These are phyloP conservation scores for Calophaca sinica DNA, from an alignment of 306 rosid species.

Conservation along the genomic window DNA sequence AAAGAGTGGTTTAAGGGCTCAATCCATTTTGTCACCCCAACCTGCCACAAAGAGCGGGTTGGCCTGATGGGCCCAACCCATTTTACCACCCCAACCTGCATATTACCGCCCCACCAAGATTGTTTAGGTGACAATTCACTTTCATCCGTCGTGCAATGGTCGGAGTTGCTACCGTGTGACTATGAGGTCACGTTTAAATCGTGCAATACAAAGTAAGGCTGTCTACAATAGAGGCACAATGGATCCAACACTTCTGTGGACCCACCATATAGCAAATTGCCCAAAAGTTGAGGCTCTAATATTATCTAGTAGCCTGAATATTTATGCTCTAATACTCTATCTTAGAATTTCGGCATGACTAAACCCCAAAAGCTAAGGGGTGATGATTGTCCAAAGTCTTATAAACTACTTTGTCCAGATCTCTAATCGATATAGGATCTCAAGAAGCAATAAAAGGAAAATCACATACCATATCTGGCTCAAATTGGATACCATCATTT, in stretches of 20 bases:
- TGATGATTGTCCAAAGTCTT: neutral
- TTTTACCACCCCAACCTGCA: neutral
- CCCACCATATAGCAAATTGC: neutral
- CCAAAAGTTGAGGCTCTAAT: neutral
- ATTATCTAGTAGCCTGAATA: neutral
- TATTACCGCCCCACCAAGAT: neutral
- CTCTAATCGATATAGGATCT: neutral
- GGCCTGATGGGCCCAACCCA: too few species aligned
- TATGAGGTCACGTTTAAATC: neutral
- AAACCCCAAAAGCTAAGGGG: neutral
- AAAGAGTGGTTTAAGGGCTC: too few species aligned
- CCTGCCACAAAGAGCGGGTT: too few species aligned
- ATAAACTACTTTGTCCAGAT: neutral
- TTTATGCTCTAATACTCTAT: neutral
- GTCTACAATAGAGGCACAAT: neutral
- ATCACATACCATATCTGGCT: conserved; percentile 70
- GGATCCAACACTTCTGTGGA: neutral
- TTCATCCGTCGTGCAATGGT: neutral
- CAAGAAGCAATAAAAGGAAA: neutral
- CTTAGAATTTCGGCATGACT: conserved; percentile 3
- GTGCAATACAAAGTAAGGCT: neutral
- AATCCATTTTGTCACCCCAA: neutral
- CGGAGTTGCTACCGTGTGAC: neutral
- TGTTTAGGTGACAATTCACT: neutral
- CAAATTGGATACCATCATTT: conserved; percentile 58